phyloP scores from a whole-genome alignment of 768 basidiomycete genomes.

The Phlebiopsis flavidoalba region DNA sequence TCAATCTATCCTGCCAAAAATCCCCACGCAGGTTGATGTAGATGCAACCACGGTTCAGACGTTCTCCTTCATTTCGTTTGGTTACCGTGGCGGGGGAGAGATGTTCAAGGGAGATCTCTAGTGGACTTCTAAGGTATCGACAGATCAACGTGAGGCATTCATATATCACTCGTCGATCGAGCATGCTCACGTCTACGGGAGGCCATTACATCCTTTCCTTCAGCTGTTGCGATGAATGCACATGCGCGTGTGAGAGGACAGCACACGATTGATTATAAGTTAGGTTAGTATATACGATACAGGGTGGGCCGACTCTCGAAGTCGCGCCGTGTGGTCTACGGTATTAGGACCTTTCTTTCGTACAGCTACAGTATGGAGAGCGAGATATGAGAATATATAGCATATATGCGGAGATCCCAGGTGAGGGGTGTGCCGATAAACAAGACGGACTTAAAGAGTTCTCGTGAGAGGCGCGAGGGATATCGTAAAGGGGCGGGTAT shows the following conservation, averaged over 20 bases:
- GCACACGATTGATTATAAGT: neutral
- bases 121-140: no score
- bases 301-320: neutral
- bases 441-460: neutral
- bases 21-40: neutral
- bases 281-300: neutral
- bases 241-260: neutral
- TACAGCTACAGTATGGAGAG: constrained; percentile 1
- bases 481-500: neutral
- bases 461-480: neutral
- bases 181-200: neutral
- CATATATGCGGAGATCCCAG: neutral
- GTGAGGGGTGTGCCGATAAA: neutral
- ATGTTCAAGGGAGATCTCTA: no score
- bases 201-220: neutral
- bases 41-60: neutral
- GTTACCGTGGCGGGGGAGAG: no score
- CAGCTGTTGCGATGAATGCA: neutral
- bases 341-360: neutral
- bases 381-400: neutral
- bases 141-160: neutral
- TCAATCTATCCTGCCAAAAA: neutral
- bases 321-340: neutral
- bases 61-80: no score
- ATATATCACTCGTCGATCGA: neutral